Evolutionary conservation across 2,329 filamentous ascomycete genomes (phyloP).

Genomic region (Trichoderma arundinaceum): DNA sequence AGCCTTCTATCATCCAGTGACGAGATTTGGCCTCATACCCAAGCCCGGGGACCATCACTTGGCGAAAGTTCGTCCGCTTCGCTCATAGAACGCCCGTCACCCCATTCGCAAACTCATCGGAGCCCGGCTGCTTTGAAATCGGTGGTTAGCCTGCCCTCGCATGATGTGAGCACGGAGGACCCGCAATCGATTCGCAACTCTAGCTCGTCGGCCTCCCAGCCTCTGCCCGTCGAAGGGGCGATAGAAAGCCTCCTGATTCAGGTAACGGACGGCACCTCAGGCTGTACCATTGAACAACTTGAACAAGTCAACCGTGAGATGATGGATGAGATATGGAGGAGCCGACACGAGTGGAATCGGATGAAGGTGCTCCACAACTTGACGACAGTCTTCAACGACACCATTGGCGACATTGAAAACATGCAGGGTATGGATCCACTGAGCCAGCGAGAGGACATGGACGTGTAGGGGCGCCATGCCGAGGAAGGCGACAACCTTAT

Average conservation of each 20-base stretch:
- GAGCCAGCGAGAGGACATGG: slow-evolving; percentile 47
- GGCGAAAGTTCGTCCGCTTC: slow-evolving; percentile 42
- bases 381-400: slow-evolving; percentile 74
- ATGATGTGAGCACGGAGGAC: slow-evolving; percentile 46
- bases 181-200: slow-evolving; percentile 40
- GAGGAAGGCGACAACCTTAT: slow-evolving; percentile 31
- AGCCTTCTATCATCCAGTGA: slow-evolving; percentile 52
- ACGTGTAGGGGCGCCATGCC: slow-evolving; percentile 24
- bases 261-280: slow-evolving; percentile 71
- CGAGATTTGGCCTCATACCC: slow-evolving; percentile 63
- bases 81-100: slow-evolving; percentile 48
- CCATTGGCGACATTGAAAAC: slow-evolving; percentile 70
- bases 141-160: slow-evolving; percentile 41
- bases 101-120: slow-evolving; percentile 40
- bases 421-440: slow-evolving; percentile 52
- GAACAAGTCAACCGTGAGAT: slow-evolving; percentile 90
- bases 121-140: slow-evolving; percentile 29
- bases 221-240: slow-evolving; percentile 53
- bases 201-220: slow-evolving; percentile 51
- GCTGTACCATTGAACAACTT: slow-evolving; percentile 88
- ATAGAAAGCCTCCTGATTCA: slow-evolving; percentile 65
- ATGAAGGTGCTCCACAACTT: slow-evolving; percentile 71
- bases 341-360: slow-evolving; percentile 82
- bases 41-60: slow-evolving; percentile 57
- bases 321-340: slow-evolving; percentile 88